Evolutionary conservation across 345 rosid genomes (phyloP), one percentile per base, ranked within the genome.

Genomic region (Eutrema yunnanense): DNA sequence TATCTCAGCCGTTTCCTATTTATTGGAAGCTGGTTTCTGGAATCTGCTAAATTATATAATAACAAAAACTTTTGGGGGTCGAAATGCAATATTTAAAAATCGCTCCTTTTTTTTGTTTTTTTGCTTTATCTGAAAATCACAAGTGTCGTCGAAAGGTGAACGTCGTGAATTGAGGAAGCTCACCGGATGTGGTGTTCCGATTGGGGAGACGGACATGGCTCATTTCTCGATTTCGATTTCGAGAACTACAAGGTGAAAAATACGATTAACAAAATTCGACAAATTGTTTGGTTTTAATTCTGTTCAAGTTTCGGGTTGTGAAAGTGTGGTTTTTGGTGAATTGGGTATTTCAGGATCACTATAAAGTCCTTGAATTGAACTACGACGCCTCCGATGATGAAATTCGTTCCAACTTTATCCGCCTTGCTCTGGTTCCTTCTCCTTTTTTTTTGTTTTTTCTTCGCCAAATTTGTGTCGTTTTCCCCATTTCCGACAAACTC

Each of bases 391-490:
- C 88, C 4, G 98, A 94, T 22, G 99, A 94, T 8, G 88, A 72
- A 9, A 92, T 94, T 77, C 96, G 99, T 34, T 88, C 97, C 58
- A 95, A 90, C 73, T 95, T 83, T 74, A 95, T 94, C 67, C 95
- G 96, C 42, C 96, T 94, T 4, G 96, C 97, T 0, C 89, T 94
- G 90, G 98, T 94, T 63, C 26, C 9, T 2, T 2, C 13, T 65
- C 41, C 7, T 8, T 65, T 19, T 50, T 9, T 2, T 16, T 38
- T 40, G 3, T 8, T 14, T 53, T 36, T 51, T 22, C 26, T 12
- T 26, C n/a, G 9, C 46, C 29, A 37, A 2, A 13, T 55, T n/a
- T 58, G 4, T 44, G 5, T 37, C 1, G 1, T 29, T 67, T 53
- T 8, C 12, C 26, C 12, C 26, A 13, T 63, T 49, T 38, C 12